Evolutionary conservation across 2,329 filamentous ascomycete species (phyloP).

Genomic region (Talaromyces sp.): DNA sequence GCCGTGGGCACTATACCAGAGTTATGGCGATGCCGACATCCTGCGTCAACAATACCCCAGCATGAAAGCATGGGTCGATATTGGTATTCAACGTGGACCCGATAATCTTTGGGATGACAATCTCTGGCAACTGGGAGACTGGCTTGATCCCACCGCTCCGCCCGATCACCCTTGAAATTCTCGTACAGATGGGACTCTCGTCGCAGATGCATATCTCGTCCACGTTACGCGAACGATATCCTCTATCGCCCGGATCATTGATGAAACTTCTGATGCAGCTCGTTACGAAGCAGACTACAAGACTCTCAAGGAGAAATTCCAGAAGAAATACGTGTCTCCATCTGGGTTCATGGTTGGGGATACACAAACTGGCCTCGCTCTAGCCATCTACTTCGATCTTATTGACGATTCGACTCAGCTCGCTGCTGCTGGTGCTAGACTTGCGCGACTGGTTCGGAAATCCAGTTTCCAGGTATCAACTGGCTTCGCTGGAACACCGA

Average conservation of each 20-base stretch:
- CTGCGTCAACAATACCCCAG: slow-evolving; percentile 8
- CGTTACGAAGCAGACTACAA: neutral
- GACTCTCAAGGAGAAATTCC: neutral
- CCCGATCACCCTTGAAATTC: slow-evolving; percentile 6
- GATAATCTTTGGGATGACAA: slow-evolving; percentile 11
- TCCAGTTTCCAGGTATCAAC: slow-evolving; percentile 37
- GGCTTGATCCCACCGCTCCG: slow-evolving; percentile 13
- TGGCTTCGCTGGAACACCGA: slow-evolving; percentile 39
- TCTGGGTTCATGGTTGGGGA: slow-evolving; percentile 5
- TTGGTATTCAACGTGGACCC: slow-evolving; percentile 4
- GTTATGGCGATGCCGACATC: slow-evolving; percentile 9
- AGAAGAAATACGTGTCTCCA: slow-evolving; percentile 3
- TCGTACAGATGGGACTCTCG: slow-evolving; percentile 9
- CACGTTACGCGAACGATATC: slow-evolving; percentile 27
- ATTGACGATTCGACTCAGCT: slow-evolving; percentile 40
- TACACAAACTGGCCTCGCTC: slow-evolving; percentile 8
- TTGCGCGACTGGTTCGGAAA: slow-evolving; percentile 20
- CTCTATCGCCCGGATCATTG: slow-evolving; percentile 25
- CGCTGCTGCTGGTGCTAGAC: neutral
- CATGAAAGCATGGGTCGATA: slow-evolving; percentile 12
- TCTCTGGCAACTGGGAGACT: slow-evolving; percentile 21
- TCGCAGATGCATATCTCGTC: slow-evolving; percentile 14
- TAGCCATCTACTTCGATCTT: slow-evolving; percentile 6
- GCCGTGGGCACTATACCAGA: slow-evolving; percentile 11
- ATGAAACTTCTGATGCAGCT: neutral